phyloP scores from a whole-genome alignment of 1,139 yeast genomes.

The Debaryomycetaceae sp. region DNA sequence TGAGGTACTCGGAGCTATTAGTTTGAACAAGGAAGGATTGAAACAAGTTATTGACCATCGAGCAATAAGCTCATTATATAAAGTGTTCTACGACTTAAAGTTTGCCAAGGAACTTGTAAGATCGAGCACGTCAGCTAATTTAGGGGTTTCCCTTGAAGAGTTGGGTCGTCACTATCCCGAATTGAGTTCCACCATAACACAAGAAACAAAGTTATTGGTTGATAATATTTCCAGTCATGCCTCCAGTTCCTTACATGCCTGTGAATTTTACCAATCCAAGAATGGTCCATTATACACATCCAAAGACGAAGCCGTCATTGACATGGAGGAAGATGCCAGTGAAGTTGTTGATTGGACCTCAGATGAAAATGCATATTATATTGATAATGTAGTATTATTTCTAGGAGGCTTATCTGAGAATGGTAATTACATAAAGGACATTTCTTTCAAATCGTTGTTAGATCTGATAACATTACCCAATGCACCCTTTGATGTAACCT shows the following conservation, averaged over 20 bases:
- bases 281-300: slow-evolving; percentile 41
- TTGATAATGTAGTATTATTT: slow-evolving; percentile 48
- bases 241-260: slow-evolving; percentile 30
- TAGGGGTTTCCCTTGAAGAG: slow-evolving; percentile 78
- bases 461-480: slow-evolving; percentile 40
- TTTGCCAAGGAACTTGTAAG: slow-evolving; percentile 45
- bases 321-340: slow-evolving; percentile 32
- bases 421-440: slow-evolving; percentile 31
- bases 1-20: slow-evolving; percentile 78
- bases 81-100: slow-evolving; percentile 44
- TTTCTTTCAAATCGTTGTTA: slow-evolving; percentile 45
- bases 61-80: slow-evolving; percentile 49
- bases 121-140: slow-evolving; percentile 45
- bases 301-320: slow-evolving; percentile 33
- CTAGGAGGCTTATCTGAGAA: slow-evolving; percentile 46
- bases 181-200: slow-evolving; percentile 57
- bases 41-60: slow-evolving; percentile 47
- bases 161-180: slow-evolving; percentile 80
- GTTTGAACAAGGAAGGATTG: slow-evolving; percentile 74
- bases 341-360: slow-evolving; percentile 55
- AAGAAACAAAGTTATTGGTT: slow-evolving; percentile 48
- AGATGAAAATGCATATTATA: slow-evolving; percentile 35
- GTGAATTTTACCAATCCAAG: slow-evolving; percentile 42
- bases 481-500: slow-evolving; percentile 59
- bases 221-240: slow-evolving; percentile 41